Evolutionary conservation across 75 land plant genomes (phyloP).

Genomic region (Sequoiadendron giganteum): DNA sequence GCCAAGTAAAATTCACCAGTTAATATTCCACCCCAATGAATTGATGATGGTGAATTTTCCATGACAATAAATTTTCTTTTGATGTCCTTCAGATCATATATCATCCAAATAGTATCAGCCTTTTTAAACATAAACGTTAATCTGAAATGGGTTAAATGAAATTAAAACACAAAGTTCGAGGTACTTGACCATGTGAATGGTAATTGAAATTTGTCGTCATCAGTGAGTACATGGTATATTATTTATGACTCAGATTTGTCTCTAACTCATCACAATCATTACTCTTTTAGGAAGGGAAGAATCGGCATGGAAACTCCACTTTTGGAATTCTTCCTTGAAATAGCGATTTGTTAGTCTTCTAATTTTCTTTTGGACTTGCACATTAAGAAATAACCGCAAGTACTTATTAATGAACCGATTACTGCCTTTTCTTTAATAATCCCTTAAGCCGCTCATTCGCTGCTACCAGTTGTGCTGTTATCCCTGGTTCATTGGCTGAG

Average conservation of each 20-base stretch:
- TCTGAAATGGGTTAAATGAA: background rate
- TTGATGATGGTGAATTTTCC: too few relatives aligned
- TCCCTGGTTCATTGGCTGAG: conserved; percentile 91
- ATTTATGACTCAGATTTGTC: too few relatives aligned
- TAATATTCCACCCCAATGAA: too few relatives aligned
- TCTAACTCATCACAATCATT: background rate
- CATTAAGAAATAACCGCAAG: background rate
- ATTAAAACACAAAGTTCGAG: background rate
- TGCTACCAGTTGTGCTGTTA: conserved; percentile 76
- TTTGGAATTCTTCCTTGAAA: background rate
- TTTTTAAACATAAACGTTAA: too few relatives aligned
- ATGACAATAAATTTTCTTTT: too few relatives aligned
- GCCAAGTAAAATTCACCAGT: too few relatives aligned
- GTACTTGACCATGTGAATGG: background rate
- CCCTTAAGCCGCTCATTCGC: conserved; percentile 80
- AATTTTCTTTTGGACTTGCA: background rate
- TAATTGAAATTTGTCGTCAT: too few relatives aligned
- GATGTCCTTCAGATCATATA: too few relatives aligned
- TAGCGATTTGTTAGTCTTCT: background rate
- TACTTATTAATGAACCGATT: background rate
- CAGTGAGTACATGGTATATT: too few relatives aligned
- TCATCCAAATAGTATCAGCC: background rate
- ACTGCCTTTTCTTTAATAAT: conserved; percentile 1
- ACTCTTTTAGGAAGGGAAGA: background rate
- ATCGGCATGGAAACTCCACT: background rate